phyloP scores from a whole-genome alignment of 768 basidiomycete genomes.

The Mycena vitilis region DNA sequence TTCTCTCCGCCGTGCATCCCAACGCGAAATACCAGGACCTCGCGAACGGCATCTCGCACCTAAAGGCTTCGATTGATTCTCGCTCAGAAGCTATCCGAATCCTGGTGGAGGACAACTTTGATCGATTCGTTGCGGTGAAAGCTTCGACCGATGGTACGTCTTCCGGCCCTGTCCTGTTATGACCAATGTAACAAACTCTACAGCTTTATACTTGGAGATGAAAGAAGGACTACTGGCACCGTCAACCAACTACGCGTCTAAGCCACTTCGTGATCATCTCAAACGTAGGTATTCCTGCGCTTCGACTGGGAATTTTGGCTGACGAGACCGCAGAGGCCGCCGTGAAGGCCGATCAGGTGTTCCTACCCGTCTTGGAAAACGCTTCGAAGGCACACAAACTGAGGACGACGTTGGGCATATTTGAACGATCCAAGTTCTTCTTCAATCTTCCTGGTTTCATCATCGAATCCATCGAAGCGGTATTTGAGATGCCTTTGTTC shows the following conservation, averaged over 20 bases:
- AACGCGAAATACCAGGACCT: conserved; percentile 96
- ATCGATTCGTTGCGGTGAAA: conserved; percentile 97
- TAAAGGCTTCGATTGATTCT: conserved; percentile 85
- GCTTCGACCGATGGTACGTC: conserved; percentile 89
- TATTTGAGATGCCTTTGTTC: no score
- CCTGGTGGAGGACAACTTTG: conserved; percentile 97
- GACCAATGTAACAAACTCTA: conserved; percentile 17
- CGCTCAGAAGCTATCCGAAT: conserved; percentile 95
- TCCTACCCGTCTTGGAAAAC: conserved; percentile 95
- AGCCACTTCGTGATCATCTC: conserved; percentile 83
- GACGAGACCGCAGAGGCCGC: conserved; percentile 74
- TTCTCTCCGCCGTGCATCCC: conserved; percentile 91
- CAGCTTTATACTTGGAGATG: conserved; percentile 94
- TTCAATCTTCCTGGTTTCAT: conserved; percentile 97
- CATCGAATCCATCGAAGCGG: conserved; percentile 86
- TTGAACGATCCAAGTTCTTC: conserved; percentile 97
- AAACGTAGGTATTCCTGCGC: conserved; percentile 68
- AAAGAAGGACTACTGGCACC: conserved; percentile 85
- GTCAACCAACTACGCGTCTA: conserved; percentile 84
- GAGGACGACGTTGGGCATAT: conserved; percentile 92
- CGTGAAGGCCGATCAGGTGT: conserved; percentile 94
- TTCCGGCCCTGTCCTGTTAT: conserved; percentile 29
- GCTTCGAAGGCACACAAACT: conserved; percentile 94
- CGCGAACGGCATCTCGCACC: conserved; percentile 76
- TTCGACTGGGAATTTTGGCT: background rate